Conservation (phyloP, 495 filamentous ascomycete genomes). For the Rostrohypoxylon terebratum region DNA sequence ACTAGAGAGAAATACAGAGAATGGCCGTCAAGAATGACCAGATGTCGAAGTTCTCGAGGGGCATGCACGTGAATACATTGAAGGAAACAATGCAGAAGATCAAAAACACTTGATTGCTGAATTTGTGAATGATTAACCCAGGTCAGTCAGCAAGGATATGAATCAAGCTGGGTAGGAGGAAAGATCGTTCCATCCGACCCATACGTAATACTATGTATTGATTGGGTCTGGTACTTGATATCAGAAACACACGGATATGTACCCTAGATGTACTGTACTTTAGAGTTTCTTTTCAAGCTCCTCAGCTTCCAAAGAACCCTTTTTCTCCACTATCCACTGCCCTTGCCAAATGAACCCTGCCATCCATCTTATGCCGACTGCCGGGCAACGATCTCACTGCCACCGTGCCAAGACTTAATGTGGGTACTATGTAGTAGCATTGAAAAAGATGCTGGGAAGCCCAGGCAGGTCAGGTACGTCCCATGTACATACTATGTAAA, state of each 20-base stretch:
- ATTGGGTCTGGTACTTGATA: conserved; percentile 30
- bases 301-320: conserved; percentile 18
- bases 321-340: conserved; percentile 17
- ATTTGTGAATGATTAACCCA: conserved; percentile 2
- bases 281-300: conserved; percentile 24
- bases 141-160: conserved; percentile 19
- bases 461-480: not conserved
- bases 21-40: conserved; percentile 18
- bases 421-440: conserved; percentile 16
- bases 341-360: conserved; percentile 21
- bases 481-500: too few species aligned
- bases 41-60: not conserved
- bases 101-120: conserved; percentile 27
- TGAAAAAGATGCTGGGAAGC: conserved; percentile 35
- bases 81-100: conserved; percentile 7
- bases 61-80: conserved; percentile 27
- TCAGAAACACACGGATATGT: conserved; percentile 15
- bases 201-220: conserved; percentile 20
- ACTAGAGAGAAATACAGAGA: conserved; percentile 13
- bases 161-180: conserved; percentile 28
- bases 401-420: conserved; percentile 31
- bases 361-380: conserved; percentile 34
- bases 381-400: conserved; percentile 44
- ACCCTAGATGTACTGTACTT: conserved; percentile 34
- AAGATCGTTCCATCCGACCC: conserved; percentile 28